Evolutionary conservation across 352 stramenopile species (phyloP).

Genomic region (Phytophthora uliginosa): DNA sequence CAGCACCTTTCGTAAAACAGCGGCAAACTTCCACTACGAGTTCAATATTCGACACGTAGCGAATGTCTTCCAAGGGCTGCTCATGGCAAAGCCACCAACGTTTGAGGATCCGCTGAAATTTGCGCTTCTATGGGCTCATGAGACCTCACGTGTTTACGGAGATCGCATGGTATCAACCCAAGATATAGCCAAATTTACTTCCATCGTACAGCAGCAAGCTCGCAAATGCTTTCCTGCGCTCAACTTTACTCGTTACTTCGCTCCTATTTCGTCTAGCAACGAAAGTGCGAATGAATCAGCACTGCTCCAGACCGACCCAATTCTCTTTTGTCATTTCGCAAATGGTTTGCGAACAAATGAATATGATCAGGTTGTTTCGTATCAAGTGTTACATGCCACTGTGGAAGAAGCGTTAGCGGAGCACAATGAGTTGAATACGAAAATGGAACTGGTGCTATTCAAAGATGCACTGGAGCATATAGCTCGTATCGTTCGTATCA

Average conservation of each 20-base stretch:
- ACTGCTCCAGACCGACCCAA: constrained; percentile 70
- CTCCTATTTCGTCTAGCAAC: constrained; percentile 38
- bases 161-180: constrained; percentile 92
- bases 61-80: constrained; percentile 96
- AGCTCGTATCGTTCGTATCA: constrained; percentile 94
- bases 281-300: constrained; percentile 34
- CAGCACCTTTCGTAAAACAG: constrained; percentile 92
- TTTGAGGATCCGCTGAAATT: constrained; percentile 94
- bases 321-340: constrained; percentile 96
- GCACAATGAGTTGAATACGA: constrained; percentile 94
- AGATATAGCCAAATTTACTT: constrained; percentile 92
- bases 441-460: constrained; percentile 98
- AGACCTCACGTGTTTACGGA: constrained; percentile 96
- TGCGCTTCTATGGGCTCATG: constrained; percentile 96
- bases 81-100: constrained; percentile 88
- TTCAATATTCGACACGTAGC: constrained; percentile 97
- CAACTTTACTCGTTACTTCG: constrained; percentile 93
- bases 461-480: constrained; percentile 97
- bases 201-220: constrained; percentile 89
- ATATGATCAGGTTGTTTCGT: constrained; percentile 93
- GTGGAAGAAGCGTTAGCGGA: constrained; percentile 93
- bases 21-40: constrained; percentile 98
- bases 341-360: constrained; percentile 88
- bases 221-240: constrained; percentile 95
- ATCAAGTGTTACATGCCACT: constrained; percentile 66